Evolutionary conservation across 805 yeast species (phyloP).

Genomic region (Teunomyces funiuensis): DNA sequence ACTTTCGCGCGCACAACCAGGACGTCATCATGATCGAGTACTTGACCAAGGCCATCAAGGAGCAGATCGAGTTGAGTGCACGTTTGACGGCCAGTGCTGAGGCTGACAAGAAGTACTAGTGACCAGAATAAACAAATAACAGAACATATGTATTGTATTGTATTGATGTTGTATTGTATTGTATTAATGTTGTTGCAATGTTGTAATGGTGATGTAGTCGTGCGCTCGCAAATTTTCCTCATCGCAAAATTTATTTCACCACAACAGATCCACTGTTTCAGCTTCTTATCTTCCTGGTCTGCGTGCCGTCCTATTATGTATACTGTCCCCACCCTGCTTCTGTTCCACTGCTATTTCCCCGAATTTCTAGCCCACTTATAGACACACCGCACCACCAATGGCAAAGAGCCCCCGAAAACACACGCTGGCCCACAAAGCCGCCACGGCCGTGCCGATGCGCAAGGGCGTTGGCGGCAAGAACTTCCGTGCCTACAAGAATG

Average conservation of each 20-base stretch:
- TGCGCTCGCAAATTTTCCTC: conserved; percentile 4
- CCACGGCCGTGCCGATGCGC: conserved; percentile 6
- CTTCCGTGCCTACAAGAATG: conserved; percentile 17
- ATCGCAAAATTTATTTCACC: conserved; percentile 6
- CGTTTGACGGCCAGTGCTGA: conserved; percentile 46
- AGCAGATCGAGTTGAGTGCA: conserved; percentile 78
- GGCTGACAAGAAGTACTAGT: conserved; percentile 15
- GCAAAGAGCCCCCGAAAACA: conserved; percentile 33
- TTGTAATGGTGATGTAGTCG: no score
- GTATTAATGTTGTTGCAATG: no score
- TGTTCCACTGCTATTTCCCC: conserved; percentile 1
- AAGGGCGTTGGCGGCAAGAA: conserved; percentile 28
- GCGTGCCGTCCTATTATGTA: conserved; percentile 5
- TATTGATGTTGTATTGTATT: no score
- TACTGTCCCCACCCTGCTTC: background rate
- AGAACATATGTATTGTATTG: no score
- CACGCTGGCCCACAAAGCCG: conserved; percentile 5
- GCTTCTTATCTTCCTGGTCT: no score
- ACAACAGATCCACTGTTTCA: background rate
- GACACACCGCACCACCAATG: conserved; percentile 17
- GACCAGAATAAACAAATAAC: no score
- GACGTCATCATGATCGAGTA: conserved; percentile 81
- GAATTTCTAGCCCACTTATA: conserved; percentile 1
- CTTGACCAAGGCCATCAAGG: conserved; percentile 78
- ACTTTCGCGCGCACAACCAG: conserved; percentile 71